Evolutionary conservation across 768 basidiomycete genomes (phyloP), one percentile per base, ranked within the genome.

Genomic region (Macrolepiota fuliginosa): DNA sequence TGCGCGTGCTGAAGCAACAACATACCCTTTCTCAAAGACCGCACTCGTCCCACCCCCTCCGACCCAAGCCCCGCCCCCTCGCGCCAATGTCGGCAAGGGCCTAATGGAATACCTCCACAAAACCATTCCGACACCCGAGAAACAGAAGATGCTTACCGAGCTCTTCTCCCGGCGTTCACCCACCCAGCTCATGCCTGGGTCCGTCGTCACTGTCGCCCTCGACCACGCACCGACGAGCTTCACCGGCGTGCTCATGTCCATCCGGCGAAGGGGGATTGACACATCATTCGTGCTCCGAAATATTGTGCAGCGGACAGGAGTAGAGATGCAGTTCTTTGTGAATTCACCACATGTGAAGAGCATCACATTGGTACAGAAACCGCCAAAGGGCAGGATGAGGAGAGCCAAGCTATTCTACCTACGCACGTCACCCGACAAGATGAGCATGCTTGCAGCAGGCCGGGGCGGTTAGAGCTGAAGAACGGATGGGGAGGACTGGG

Each of bases 261-360:
- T 96, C 65, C 85, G 92, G 55, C 83, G 92, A 67, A 84, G 90
- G 40, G 96, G 95, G 0, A 81, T 86, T 29, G 92, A 94, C 75
- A 94, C 93, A 27, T 90, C 88, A n/a, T 91, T 98, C 70, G 80
- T 88, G 56, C 76, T 98, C 55, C 84, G 96, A 65, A 98, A 98
- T 75, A 85, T 97, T 65, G 83, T 98, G 56, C 90, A 93, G 68
- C 83, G 94, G 64, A 93, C 90, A 12, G 96, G 95, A 12, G 90
- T 97, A 40, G 96, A 98, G 80, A 89, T 93, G 89, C 90, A 89
- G 69, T 91, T 93, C 77, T 94, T 89, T 72, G 86, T 88, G 65
- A 87, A 85, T 69, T 92, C 90, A 55, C 96, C 96, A 29, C 84
- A 92, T 70, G 69, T 98, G 74, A 93, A 92, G 80, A 87, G 90